Evolutionary conservation across 208 protist species (phyloP).

Genomic region (Trypanosoma caninum): DNA sequence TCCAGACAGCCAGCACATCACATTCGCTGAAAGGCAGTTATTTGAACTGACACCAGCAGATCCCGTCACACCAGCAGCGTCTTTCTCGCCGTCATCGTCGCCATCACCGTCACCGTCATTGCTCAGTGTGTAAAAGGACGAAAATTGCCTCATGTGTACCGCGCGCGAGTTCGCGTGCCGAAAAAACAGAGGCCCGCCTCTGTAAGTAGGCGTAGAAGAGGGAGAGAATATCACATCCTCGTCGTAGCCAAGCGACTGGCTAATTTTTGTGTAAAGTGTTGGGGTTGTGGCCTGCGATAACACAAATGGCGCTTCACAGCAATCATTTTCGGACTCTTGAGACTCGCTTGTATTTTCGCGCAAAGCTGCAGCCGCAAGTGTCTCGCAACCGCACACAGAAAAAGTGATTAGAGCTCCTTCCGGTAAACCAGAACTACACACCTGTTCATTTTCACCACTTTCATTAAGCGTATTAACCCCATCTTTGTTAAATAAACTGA

Average conservation of each 20-base stretch:
- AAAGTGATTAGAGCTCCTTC: no score
- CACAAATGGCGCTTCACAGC: background rate
- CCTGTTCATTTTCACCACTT: no score
- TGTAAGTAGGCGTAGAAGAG: background rate
- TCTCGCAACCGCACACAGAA: no score
- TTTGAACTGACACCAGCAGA: background rate
- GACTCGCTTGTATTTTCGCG: no score
- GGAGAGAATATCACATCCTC: slow-evolving; percentile 7
- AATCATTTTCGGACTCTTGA: background rate
- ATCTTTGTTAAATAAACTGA: no score
- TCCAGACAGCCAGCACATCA: no score
- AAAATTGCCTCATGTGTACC: background rate
- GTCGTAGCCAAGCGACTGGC: slow-evolving; percentile 17
- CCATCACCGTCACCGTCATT: background rate
- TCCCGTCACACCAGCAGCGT: no score
- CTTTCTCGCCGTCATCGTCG: background rate
- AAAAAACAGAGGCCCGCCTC: background rate
- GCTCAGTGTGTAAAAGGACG: background rate
- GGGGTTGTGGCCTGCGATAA: background rate
- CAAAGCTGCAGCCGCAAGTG: no score
- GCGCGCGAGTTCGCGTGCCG: background rate
- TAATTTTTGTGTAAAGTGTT: background rate
- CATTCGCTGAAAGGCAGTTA: background rate
- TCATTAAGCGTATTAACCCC: no score
- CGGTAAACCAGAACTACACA: no score